Evolutionary conservation across 2,329 filamentous ascomycete genomes (phyloP), one percentile per base, ranked within the genome.

Genomic region (Trichoderma sp.): DNA sequence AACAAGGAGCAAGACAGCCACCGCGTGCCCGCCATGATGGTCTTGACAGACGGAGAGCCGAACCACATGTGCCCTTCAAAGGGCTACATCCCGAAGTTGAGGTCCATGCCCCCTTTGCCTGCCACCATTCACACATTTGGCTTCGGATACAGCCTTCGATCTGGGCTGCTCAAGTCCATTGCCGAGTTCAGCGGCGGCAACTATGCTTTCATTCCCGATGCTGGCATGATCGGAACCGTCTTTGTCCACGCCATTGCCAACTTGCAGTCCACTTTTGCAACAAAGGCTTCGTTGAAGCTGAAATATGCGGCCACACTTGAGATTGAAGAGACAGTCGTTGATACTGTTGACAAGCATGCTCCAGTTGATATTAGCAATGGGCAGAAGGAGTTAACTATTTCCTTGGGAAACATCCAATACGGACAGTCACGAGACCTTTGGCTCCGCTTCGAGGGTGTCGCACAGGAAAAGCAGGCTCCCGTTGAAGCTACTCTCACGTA

Each of bases 241-340:
- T 91, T 92, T 76, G 85, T 91, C 3, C 89, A 92, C 78, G 89
- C 91, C 2, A 86, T 91, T 2, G 90, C 90, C 21, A 91, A 92
- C 77, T 80, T 92, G 2, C 90, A 91, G 78, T 86, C 88, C 3
- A 92, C 90, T 0, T 91, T 87, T 76, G 89, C 89, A 3, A 87
- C 84, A 4, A 83, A 84, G 1, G 87, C 87, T 3, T 82, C 78
- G 0, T 80, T 92, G 2, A 81, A 81, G 2, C 76, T 91, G 24
- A 82, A 78, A 0, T 87, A 86, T 66, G 81, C 85, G 0, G 75
- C 78, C 3, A 77, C 78, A 0, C 69, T 89, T 5, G 73, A 81
- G 2, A 75, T 90, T 0, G 77, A 83, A 29, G 83, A 87, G 65
- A 84, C 83, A 0, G 83, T 82, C 7, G 87, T 86, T 1, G 78